Base-by-base conservation (phyloP, 2,329 filamentous ascomycete species). In the Fusarium algeriense region DNA sequence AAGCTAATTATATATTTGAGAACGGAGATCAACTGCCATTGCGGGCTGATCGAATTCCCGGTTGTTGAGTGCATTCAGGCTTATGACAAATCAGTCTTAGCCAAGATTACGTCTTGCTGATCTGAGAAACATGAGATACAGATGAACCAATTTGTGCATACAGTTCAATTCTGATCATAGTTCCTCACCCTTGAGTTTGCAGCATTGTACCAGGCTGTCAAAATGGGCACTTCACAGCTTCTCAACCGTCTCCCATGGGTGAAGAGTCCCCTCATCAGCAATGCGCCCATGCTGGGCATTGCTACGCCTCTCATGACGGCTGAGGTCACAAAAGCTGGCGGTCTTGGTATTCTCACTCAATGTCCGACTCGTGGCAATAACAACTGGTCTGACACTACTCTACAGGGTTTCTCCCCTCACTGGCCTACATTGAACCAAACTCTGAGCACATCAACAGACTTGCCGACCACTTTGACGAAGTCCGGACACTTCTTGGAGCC, bases 301-400 rank as follows among this genome's bases (percentile, higher is more conserved):
- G 80, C 76, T 12, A 74, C 73, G 17, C 76, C 81, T n/a, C 72
- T 69, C 10, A 73, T 83, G 48, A 78, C 81, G n/a, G 72, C 76
- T 17, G 79, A 82, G 53, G 80, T 83, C 8, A 78, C 71, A 61
- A 82, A 79, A 49, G 81, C 81, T 20, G 81, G 80, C 14, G 81
- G 81, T 10, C 54, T 83, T 15, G 81, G 81, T 83, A 76, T 14
- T 7, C 12, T 10, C 23, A 64, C 26, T 8, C 26, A 17, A 30
- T 12, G 3, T 15, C 30, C 35, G 12, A 28, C 8, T 6, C 10
- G 26, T 40, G 3, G 15, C 10, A 41, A 38, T 30, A n/a, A 14
- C 2, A 23, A 26, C 14, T 28, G 32, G 32, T 14, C 59, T 73
- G 19, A 67, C 20, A 55, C 26, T n/a, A 5, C 34, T 20, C 9